Evolutionary conservation across 495 filamentous ascomycete species (phyloP).

Genomic region (Aspergillus haitiensis): DNA sequence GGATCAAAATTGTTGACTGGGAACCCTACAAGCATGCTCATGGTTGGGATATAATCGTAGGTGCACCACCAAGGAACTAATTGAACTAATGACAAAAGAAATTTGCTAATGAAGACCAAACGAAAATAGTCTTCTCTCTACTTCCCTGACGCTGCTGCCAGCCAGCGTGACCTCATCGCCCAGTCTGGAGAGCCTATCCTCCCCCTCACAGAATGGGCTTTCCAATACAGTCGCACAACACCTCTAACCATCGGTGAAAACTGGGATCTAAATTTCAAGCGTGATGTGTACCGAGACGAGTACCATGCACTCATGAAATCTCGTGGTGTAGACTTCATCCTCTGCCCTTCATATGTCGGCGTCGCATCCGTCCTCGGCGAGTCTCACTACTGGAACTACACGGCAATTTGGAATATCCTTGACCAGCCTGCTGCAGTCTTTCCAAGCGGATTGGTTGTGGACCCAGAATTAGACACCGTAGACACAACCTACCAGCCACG

Average conservation of each 20-base stretch:
- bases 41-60: conserved; percentile 59
- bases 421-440: conserved; percentile 65
- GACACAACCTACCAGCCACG: conserved; percentile 32
- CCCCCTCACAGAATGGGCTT: conserved; percentile 58
- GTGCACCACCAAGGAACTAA: neutral
- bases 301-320: conserved; percentile 62
- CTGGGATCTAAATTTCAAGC: conserved; percentile 46
- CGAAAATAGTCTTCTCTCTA: conserved; percentile 46
- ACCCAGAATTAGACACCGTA: conserved; percentile 36
- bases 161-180: conserved; percentile 45
- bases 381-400: conserved; percentile 69
- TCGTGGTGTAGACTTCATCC: conserved; percentile 65
- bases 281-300: conserved; percentile 57
- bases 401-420: conserved; percentile 70
- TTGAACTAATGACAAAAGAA: neutral
- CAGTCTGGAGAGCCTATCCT: conserved; percentile 56
- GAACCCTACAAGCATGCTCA: conserved; percentile 61
- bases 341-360: conserved; percentile 62
- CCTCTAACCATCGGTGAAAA: conserved; percentile 42
- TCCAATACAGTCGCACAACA: conserved; percentile 51
- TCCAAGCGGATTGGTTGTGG: conserved; percentile 50
- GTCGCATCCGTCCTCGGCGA: conserved; percentile 60
- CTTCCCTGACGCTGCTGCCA: conserved; percentile 53
- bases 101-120: conserved; percentile 19
- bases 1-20: conserved; percentile 64